Conservation (phyloP, 1,284 basidiomycete species). For the Trichosporon ovoides region DNA sequence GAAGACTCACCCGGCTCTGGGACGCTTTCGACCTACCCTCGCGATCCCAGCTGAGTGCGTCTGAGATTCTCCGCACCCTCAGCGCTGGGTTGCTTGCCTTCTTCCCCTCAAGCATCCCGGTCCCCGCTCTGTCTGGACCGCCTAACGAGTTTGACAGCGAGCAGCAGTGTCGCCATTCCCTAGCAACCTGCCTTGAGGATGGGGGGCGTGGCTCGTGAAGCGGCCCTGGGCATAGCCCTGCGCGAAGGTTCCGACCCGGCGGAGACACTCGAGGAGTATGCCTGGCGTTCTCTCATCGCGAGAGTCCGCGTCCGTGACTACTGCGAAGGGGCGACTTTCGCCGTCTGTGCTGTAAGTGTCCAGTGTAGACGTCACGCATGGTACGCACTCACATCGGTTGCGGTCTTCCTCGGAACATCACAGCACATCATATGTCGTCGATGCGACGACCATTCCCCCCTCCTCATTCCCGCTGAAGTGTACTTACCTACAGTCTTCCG, state of each 20-base stretch:
- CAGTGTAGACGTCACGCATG: background rate
- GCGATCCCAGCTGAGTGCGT: no score
- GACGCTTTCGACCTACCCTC: no score
- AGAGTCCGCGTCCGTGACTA: constrained; percentile 21
- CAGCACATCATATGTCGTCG: background rate
- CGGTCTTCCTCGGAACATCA: background rate
- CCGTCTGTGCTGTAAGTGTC: constrained; percentile 14
- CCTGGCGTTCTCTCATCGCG: constrained; percentile 19
- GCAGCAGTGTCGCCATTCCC: background rate
- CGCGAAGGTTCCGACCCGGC: background rate
- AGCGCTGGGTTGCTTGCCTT: no score
- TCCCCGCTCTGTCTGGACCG: background rate
- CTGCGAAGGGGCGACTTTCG: constrained; percentile 12
- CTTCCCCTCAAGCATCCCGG: no score
- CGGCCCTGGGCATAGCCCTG: background rate
- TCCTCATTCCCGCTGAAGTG: background rate
- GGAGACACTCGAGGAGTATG: constrained; percentile 20
- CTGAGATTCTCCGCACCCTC: no score
- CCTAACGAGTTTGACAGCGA: background rate
- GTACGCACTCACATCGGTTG: background rate
- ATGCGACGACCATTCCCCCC: background rate
- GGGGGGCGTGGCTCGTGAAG: background rate
- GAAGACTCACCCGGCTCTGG: no score
- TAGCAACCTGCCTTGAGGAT: background rate
- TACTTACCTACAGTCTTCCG: background rate